Evolutionary conservation across 352 stramenopile genomes (phyloP), one percentile per base, ranked within the genome.

Genomic region (Pelagophyceae sp.): DNA sequence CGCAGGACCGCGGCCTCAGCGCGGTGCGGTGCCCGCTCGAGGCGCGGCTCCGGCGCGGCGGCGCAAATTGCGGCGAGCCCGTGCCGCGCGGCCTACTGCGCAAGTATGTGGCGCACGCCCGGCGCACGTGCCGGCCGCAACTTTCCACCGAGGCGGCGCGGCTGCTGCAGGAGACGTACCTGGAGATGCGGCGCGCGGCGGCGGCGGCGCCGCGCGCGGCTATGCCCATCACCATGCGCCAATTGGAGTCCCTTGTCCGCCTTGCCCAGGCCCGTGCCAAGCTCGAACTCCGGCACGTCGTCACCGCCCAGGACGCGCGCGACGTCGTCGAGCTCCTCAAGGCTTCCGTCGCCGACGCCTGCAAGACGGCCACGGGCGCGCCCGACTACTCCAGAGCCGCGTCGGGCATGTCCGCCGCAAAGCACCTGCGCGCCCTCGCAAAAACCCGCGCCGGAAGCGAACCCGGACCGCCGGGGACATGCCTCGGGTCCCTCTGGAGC

Each of bases 311-410:
- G 80, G 94, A 99, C 81, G 95, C 94, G 0, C 84, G 96, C 82
- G 95, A 99, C 85, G 94, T 98, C 27, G 91, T 98, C 11, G 91
- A 97, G 67, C 88, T 99, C 58, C 96, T 98, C 91, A 88, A 95
- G 72, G 90, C 96, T 77, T 96, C 89, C 70, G 79, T 98, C 31
- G 84, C 93, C 51, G 90, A 97, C 79, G 93, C 93, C 75, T 90
- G 92, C 80, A 90, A 83, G 23, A 93, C 94, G 32, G 92, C 96
- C 70, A 86, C 87, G 71, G 92, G 92, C 0, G 86, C 86, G 38
- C 78, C 98, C 64, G 92, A 98, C 79, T 93, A 93, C 76, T 84
- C 87, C 27, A 84, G 88, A 3, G 29, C 29, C 29, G 11, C 6
- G 5, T 15, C 33, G 15, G 67, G 67, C 35, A 58, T 58, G 35